Percentiles rank a stretch among this genome's conserved stretches.
These are phyloP conservation scores for Nakaseomyces nivariensis DNA, from an alignment of 1,139 yeast species.

Conservation along the genomic window DNA sequence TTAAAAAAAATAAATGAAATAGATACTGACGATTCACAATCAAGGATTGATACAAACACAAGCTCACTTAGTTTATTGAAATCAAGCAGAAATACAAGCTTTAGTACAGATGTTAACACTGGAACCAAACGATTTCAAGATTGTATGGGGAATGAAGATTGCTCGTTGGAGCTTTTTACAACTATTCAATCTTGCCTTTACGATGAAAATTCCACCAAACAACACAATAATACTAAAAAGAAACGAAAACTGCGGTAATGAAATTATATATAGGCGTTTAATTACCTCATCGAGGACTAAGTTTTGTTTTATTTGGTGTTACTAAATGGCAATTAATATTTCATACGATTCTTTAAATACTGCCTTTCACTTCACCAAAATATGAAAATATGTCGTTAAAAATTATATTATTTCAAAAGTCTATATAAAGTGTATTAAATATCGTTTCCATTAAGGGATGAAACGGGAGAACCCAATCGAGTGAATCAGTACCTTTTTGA, in stretches of 20 bases:
- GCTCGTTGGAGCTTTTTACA: not conserved
- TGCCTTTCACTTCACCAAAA: not conserved
- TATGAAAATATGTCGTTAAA: not conserved
- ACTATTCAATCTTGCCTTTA: not conserved
- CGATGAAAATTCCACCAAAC: not conserved
- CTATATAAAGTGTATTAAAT: not conserved
- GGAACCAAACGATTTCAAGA: not conserved
- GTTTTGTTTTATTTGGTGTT: not conserved
- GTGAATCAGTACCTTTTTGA: not conserved
- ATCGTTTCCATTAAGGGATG: not conserved
- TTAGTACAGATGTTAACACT: not conserved
- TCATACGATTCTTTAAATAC: no score
- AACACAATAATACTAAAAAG: not conserved
- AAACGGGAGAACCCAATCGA: not conserved
- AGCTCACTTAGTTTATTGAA: not conserved
- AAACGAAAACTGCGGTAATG: not conserved
- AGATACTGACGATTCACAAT: slow-evolving; percentile 1
- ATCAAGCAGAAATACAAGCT: not conserved
- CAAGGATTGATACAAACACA: not conserved
- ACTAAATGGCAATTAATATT: not conserved
- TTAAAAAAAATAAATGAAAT: not conserved
- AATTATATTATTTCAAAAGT: not conserved
- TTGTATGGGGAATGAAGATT: not conserved
- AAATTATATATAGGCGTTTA: not conserved
- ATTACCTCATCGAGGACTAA: not conserved